phyloP scores from a whole-genome alignment of 768 basidiomycete species.

The Asterophora parasitica region DNA sequence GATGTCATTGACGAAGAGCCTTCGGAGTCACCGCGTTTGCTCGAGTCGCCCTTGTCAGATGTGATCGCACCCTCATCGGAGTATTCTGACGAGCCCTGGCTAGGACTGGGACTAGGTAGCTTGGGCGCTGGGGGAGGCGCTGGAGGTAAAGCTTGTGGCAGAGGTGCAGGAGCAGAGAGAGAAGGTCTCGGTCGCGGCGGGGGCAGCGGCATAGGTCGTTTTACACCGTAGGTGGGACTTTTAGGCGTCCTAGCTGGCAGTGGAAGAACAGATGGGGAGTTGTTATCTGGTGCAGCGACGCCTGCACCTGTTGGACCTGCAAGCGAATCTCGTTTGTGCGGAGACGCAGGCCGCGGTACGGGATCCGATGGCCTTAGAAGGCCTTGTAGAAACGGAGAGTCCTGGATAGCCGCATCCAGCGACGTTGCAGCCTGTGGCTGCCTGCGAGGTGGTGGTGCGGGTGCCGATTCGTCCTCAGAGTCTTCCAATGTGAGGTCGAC shows the following conservation, averaged over 20 bases:
- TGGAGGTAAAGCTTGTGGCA: background rate
- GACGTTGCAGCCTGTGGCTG: background rate
- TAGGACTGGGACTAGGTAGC: background rate
- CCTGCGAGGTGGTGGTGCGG: background rate
- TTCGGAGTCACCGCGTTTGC: background rate
- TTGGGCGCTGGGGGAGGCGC: background rate
- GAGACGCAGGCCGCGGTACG: background rate
- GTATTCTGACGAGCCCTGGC: background rate
- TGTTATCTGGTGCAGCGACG: background rate
- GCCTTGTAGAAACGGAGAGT: background rate
- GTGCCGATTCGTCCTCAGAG: slow-evolving; percentile 4
- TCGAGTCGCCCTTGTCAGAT: background rate
- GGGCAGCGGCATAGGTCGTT: background rate
- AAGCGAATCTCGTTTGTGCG: background rate
- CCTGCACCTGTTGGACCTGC: background rate
- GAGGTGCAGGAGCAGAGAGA: background rate
- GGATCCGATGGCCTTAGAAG: background rate
- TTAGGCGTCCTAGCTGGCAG: background rate
- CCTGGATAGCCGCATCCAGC: slow-evolving; percentile 6
- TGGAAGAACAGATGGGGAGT: background rate
- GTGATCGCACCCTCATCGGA: background rate
- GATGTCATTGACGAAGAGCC: slow-evolving; percentile 1
- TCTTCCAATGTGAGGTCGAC: slow-evolving; percentile 11
- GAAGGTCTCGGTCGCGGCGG: background rate
- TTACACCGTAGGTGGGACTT: background rate